Conservation (phyloP, 2,329 filamentous ascomycete genomes). For the Tolypocladium nubicola region DNA sequence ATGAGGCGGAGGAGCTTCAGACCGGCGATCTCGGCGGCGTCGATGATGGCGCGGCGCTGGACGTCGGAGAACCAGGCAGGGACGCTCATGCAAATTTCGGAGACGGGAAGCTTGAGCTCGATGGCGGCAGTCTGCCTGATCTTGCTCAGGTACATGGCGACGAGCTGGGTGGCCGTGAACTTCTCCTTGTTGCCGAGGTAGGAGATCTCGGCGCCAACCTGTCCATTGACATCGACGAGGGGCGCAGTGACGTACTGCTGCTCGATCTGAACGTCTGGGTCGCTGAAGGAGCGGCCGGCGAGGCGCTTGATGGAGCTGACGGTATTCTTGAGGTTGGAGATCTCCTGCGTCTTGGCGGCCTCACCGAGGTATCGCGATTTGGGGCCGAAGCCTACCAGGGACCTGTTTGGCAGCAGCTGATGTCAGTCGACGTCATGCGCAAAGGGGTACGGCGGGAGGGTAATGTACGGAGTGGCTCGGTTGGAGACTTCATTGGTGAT, state of each 20-base stretch:
- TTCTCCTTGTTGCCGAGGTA: slow-evolving; percentile 92
- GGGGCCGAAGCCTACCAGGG: slow-evolving; percentile 88
- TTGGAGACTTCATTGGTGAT: slow-evolving; percentile 99
- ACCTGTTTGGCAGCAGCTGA: slow-evolving; percentile 35
- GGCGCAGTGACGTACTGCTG: slow-evolving; percentile 80
- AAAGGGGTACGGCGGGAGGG: not conserved
- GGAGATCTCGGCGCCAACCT: slow-evolving; percentile 86
- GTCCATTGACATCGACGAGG: slow-evolving; percentile 82
- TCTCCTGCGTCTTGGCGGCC: slow-evolving; percentile 95
- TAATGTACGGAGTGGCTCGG: slow-evolving; percentile 87
- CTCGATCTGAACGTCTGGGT: slow-evolving; percentile 89
- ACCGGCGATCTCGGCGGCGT: slow-evolving; percentile 87
- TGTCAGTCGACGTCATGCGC: not conserved
- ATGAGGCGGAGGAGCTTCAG: slow-evolving; percentile 88
- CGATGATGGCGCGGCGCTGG: slow-evolving; percentile 80
- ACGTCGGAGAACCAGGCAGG: slow-evolving; percentile 95
- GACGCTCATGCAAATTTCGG: slow-evolving; percentile 87
- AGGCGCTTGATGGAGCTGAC: slow-evolving; percentile 88
- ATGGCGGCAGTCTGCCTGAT: slow-evolving; percentile 78
- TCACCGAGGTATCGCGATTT: slow-evolving; percentile 93
- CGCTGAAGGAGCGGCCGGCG: slow-evolving; percentile 72
- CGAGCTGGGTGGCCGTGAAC: slow-evolving; percentile 89
- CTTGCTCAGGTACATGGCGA: slow-evolving; percentile 93
- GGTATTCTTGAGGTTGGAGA: slow-evolving; percentile 99
- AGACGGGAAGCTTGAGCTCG: slow-evolving; percentile 85